Evolutionary conservation across 768 basidiomycete species (phyloP).

Genomic region (Hebeloma cylindrosporum): DNA sequence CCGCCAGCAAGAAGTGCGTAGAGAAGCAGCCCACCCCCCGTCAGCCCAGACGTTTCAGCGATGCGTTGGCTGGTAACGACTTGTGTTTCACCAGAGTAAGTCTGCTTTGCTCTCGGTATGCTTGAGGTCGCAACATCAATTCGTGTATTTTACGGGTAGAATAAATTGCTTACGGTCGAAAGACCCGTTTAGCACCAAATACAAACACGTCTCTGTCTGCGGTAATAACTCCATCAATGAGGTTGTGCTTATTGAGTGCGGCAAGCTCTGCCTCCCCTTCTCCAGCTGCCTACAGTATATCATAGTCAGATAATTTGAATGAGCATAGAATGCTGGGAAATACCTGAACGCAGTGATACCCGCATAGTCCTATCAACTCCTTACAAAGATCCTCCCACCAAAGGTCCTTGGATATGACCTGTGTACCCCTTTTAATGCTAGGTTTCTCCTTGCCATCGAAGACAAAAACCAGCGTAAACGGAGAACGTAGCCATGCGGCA

Average conservation of each 20-base stretch:
- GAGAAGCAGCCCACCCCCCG: slow-evolving; percentile 2
- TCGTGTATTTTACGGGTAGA: background rate
- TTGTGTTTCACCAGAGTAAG: background rate
- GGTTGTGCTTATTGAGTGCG: slow-evolving; percentile 51
- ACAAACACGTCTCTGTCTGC: slow-evolving; percentile 72
- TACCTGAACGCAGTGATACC: slow-evolving; percentile 34
- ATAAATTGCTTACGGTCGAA: slow-evolving; percentile 42
- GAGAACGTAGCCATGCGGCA: slow-evolving; percentile 2
- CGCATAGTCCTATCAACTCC: slow-evolving; percentile 42
- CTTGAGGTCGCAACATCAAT: too few relatives aligned
- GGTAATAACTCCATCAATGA: slow-evolving; percentile 65
- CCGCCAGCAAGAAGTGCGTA: slow-evolving; percentile 7
- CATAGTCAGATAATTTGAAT: slow-evolving; percentile 14
- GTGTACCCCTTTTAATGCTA: slow-evolving; percentile 3
- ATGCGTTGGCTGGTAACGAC: slow-evolving; percentile 1
- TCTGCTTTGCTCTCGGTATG: background rate
- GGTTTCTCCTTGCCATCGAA: slow-evolving; percentile 14
- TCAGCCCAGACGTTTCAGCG: background rate
- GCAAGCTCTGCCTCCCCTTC: slow-evolving; percentile 80
- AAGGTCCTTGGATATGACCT: background rate
- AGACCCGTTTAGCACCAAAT: slow-evolving; percentile 61
- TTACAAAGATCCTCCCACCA: slow-evolving; percentile 7
- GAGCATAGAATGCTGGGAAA: background rate
- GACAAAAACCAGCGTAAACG: slow-evolving; percentile 10
- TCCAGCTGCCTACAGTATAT: slow-evolving; percentile 56